Base-by-base conservation (phyloP, 2,329 filamentous ascomycete genomes). In the Exserohilum turcica region DNA sequence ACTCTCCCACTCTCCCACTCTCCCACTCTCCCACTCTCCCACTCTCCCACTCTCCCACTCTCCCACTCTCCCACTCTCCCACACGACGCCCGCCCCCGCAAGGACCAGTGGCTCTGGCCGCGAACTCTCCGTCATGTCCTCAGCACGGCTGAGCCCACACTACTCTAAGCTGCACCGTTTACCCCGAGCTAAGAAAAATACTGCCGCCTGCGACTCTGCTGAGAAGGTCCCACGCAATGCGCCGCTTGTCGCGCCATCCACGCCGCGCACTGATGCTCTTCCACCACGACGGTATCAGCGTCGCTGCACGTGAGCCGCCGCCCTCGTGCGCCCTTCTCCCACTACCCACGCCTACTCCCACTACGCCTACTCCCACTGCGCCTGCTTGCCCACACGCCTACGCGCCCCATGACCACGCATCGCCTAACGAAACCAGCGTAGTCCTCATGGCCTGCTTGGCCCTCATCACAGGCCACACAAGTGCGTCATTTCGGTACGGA, bases 351-450 rank as follows among this genome's bases (percentile, higher is more conserved):
- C n/a, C n/a, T n/a, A n/a, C n/a, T n/a, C n/a, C n/a, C n/a, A n/a
- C n/a, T n/a, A n/a, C n/a, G n/a, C n/a, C n/a, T n/a, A n/a, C n/a
- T n/a, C n/a, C n/a, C n/a, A n/a, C n/a, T n/a, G n/a, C n/a, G n/a
- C n/a, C n/a, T n/a, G n/a, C n/a, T n/a, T n/a, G n/a, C n/a, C n/a
- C n/a, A n/a, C n/a, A n/a, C n/a, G n/a, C n/a, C n/a, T n/a, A n/a
- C n/a, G n/a, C n/a, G n/a, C 58, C 9, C 42, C 50, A 56, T 54
- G 43, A 19, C 55, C 43, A 33, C 55, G 54, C 57, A 43, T 63
- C 65, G 68, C 57, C 27, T 64, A 52, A 61, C 70, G 67, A 72
- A 73, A 73, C 71, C 63, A 60, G 53, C 58, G 56, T 63, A 60
- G 67, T 67, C 57, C 55, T 51, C 57, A 44, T 48, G 56, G 55